A percentile compares a stretch with the other conserved stretches of the same genome.
These are phyloP conservation scores for Hyphodiscus sp. DNA, from an alignment of 2,329 filamentous ascomycete genomes.

Conservation along the genomic window DNA sequence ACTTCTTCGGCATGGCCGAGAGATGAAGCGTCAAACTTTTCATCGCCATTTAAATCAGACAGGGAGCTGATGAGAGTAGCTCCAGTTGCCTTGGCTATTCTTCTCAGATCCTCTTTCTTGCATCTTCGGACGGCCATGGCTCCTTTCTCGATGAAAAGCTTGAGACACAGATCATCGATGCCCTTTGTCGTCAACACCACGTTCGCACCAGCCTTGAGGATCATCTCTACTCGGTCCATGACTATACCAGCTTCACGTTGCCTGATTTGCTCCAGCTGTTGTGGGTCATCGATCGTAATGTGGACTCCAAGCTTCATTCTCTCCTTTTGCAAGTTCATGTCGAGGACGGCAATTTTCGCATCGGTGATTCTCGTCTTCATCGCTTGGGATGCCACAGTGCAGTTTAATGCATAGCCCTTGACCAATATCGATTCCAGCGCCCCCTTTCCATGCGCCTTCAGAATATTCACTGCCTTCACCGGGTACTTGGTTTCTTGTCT, in stretches of 20 bases:
- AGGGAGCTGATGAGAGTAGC: conserved; percentile 88
- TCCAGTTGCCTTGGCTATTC: conserved; percentile 93
- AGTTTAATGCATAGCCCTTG: conserved; percentile 97
- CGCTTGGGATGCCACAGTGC: conserved; percentile 94
- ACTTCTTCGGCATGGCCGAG: conserved; percentile 93
- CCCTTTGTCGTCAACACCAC: conserved; percentile 96
- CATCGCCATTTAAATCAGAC: conserved; percentile 94
- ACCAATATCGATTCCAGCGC: conserved; percentile 81
- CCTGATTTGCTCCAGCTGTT: conserved; percentile 95
- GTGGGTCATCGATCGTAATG: conserved; percentile 94
- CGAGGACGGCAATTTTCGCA: conserved; percentile 92
- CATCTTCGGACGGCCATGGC: conserved; percentile 94
- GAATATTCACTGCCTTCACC: conserved; percentile 97
- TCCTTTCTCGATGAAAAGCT: conserved; percentile 88
- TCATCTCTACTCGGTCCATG: conserved; percentile 91
- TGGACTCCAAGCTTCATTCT: conserved; percentile 98
- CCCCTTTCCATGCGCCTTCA: conserved; percentile 97
- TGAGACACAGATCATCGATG: conserved; percentile 92
- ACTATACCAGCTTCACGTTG: conserved; percentile 90
- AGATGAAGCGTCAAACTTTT: conserved; percentile 87
- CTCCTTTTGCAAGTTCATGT: conserved; percentile 99
- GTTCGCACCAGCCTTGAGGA: conserved; percentile 93
- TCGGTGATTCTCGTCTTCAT: conserved; percentile 91
- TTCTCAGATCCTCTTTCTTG: conserved; percentile 96
- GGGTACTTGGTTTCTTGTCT: conserved; percentile 91